These are phyloP conservation scores for Pseudocercospora macadamiae DNA, from an alignment of 2,329 filamentous ascomycete species.

Conservation along the genomic window DNA sequence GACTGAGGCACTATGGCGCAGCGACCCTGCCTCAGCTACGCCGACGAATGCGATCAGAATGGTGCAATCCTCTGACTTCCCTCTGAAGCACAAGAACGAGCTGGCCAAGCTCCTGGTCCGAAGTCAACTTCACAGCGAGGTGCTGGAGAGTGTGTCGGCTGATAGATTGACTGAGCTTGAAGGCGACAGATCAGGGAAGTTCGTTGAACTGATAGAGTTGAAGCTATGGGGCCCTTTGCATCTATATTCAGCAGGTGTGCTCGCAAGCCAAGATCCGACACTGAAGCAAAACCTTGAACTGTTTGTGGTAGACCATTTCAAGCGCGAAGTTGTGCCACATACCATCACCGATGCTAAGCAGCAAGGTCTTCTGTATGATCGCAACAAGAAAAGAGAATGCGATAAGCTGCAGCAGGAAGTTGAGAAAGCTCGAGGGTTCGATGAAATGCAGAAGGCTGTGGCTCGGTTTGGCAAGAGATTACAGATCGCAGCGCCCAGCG, in stretches of 20 bases:
- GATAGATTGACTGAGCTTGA: slow-evolving; percentile 24
- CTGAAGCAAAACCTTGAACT: slow-evolving; percentile 34
- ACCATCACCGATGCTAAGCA: slow-evolving; percentile 19
- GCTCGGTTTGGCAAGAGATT: slow-evolving; percentile 34
- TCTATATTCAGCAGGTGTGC: slow-evolving; percentile 33
- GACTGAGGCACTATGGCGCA: slow-evolving; percentile 16
- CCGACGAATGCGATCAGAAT: slow-evolving; percentile 12
- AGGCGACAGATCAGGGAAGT: slow-evolving; percentile 13
- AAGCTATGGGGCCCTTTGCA: slow-evolving; percentile 31
- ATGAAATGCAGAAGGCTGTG: slow-evolving; percentile 29
- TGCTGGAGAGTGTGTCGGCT: slow-evolving; percentile 21
- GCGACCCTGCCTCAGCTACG: slow-evolving; percentile 15
- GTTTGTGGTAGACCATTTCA: slow-evolving; percentile 31
- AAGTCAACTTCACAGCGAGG: slow-evolving; percentile 19
- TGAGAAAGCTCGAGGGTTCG: slow-evolving; percentile 26
- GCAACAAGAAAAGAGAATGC: slow-evolving; percentile 28
- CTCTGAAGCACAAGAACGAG: slow-evolving; percentile 7
- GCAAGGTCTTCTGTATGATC: slow-evolving; percentile 27
- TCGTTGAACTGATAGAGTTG: slow-evolving; percentile 22
- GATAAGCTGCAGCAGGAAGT: slow-evolving; percentile 34
- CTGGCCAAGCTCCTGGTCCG: slow-evolving; percentile 23
- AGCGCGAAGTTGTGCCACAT: slow-evolving; percentile 29
- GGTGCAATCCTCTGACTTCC: slow-evolving; percentile 18
- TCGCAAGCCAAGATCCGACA: slow-evolving; percentile 29
- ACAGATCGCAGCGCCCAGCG: slow-evolving; percentile 29